phyloP scores from a whole-genome alignment of 805 yeast species.

The Ogataea ganodermae region DNA sequence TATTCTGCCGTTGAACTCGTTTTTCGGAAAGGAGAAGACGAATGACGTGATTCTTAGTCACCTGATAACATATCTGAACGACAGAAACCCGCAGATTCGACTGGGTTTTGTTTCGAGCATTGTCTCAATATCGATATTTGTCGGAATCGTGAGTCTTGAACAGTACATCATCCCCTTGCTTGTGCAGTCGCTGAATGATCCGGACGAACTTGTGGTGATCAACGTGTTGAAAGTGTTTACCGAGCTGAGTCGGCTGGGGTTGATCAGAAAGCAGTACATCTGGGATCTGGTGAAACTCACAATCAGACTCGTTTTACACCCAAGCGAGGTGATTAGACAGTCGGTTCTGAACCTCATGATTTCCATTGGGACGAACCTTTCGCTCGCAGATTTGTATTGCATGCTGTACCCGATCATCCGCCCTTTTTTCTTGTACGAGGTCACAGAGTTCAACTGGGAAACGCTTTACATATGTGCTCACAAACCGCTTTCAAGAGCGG shows the following conservation, averaged over 20 bases:
- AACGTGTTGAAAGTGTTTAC: conserved; percentile 63
- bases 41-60: conserved; percentile 89
- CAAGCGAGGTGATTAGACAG: conserved; percentile 83
- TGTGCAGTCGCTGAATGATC: conserved; percentile 79
- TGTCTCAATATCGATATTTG: conserved; percentile 71
- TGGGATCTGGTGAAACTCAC: conserved; percentile 57
- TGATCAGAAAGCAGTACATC: conserved; percentile 50
- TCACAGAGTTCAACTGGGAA: conserved; percentile 66
- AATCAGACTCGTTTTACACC: conserved; percentile 71
- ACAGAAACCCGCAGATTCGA: conserved; percentile 65
- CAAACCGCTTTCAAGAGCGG: conserved; percentile 64
- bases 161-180: conserved; percentile 85
- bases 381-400: conserved; percentile 81
- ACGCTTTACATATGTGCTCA: conserved; percentile 67
- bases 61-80: conserved; percentile 87
- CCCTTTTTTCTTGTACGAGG: conserved; percentile 75
- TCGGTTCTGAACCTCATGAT: conserved; percentile 62
- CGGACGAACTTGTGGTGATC: conserved; percentile 78
- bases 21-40: conserved; percentile 84
- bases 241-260: conserved; percentile 56
- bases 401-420: conserved; percentile 78
- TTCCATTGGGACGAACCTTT: conserved; percentile 59
- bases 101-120: conserved; percentile 71
- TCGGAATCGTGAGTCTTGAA: conserved; percentile 81
- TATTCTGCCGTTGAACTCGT: conserved; percentile 75